Evolutionary conservation across 2,329 filamentous ascomycete genomes (phyloP), one percentile per base, ranked within the genome.

Genomic region (Cladosporium sp.): DNA sequence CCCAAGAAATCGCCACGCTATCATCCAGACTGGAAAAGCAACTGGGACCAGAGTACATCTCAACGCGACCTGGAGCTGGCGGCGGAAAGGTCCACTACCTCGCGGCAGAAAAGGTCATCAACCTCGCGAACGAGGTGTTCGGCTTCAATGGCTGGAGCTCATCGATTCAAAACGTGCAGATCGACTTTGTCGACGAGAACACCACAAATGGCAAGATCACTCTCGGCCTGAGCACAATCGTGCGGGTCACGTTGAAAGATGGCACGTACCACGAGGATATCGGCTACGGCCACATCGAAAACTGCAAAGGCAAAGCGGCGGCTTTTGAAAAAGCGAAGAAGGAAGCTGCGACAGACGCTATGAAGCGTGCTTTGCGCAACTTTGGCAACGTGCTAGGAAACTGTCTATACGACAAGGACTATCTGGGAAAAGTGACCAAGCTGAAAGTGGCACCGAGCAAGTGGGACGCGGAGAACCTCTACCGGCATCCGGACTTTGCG

Each of bases 241-340:
- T 98, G 66, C 88, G 95, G 66, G 90, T 99, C 37, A 97, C 93
- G 1, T 80, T 99, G 63, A 90, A 89, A 68, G 94, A 98, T 79
- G 95, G 95, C 56, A 95, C 94, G n/a, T 98, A 88, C 76, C 95
- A 98, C 76, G 95, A 99, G 85, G 95, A 99, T 75, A 90, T 98
- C 68, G 95, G 95, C 31, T 99, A 99, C 74, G 95, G 95, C 8
- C 91, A 95, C 71, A 96, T 96, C 72, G 94, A 98, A 78, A 99
- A 99, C 74, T 92, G 90, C 78, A 96, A 94, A 79, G 91, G 92
- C 65, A 99, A 99, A 80, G 94, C 93, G 3, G 90, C 91, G 61
- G 95, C 94, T 0, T 99, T 98, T 74, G 95, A 99, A 77, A 99
- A 99, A 80, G 93, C 95, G 1, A 99, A 98, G 82, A 99, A 99